Percentiles rank a stretch among this genome's conserved stretches.
phyloP scores from a whole-genome alignment of 441 rosid genomes.

The Rhodomyrtus psidioides region DNA sequence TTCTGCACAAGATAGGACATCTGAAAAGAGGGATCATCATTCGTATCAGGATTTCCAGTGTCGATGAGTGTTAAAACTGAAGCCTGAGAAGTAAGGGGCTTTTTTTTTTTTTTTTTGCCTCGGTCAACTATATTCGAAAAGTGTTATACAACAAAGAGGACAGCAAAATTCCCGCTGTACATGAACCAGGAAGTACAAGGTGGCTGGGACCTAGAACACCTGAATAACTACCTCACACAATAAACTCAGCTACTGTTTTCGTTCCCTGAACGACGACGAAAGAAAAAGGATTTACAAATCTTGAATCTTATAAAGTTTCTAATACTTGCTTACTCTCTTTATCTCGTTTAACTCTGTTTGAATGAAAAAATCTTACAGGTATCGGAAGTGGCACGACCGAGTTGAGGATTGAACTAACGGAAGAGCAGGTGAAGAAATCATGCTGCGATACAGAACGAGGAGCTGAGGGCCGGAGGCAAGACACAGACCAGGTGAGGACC shows the following conservation, averaged over 20 bases:
- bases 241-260: background rate
- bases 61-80: background rate
- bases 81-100: background rate
- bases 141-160: background rate
- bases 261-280: background rate
- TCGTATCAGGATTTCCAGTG: background rate
- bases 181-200: background rate
- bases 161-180: background rate
- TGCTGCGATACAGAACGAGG: conserved; percentile 76
- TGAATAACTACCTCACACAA: background rate
- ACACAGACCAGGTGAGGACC: conserved; percentile 92
- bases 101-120: background rate
- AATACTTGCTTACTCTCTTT: background rate
- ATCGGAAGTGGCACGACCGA: background rate
- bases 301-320: background rate
- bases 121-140: background rate
- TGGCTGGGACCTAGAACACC: background rate
- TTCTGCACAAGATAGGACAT: background rate
- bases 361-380: background rate
- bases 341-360: background rate
- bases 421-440: background rate
- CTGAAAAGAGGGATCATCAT: background rate
- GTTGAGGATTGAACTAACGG: background rate
- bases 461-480: conserved; percentile 84
- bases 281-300: background rate